Evolutionary conservation across 192 early-diverging fungal species (phyloP).

Genomic region (Entomortierella chlamydospora): DNA sequence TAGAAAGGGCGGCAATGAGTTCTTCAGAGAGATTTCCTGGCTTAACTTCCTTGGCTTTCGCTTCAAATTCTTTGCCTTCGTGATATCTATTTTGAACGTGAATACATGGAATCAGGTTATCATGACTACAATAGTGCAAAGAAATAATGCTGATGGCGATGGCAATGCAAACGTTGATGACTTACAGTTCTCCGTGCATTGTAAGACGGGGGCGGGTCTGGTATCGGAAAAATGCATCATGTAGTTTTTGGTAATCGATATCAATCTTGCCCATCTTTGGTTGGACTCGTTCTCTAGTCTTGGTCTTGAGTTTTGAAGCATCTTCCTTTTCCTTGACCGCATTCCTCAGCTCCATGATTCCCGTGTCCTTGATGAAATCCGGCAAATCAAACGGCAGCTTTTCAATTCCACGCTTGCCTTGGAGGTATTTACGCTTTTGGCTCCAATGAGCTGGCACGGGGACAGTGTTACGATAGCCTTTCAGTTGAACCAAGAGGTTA

Average conservation of each 20-base stretch:
- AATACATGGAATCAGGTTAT: too few relatives aligned
- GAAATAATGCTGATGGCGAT: too few relatives aligned
- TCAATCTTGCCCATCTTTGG: conserved; percentile 98
- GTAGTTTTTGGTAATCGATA: conserved; percentile 97
- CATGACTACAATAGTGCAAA: too few relatives aligned
- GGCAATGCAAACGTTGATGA: conserved; percentile 7
- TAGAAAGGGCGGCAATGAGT: conserved; percentile 87
- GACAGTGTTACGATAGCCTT: conserved; percentile 92
- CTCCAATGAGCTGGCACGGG: conserved; percentile 96
- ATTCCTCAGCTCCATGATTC: conserved; percentile 96
- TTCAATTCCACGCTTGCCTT: conserved; percentile 96
- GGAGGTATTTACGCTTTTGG: conserved; percentile 96
- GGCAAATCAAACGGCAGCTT: conserved; percentile 95
- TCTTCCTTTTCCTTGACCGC: conserved; percentile 91
- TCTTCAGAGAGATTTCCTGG: conserved; percentile 90
- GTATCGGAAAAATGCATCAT: conserved; percentile 97
- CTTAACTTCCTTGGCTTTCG: conserved; percentile 86
- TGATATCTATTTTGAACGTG: conserved; percentile 71
- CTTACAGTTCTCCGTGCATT: conserved; percentile 85
- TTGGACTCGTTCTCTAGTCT: conserved; percentile 86
- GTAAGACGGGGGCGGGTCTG: conserved; percentile 86
- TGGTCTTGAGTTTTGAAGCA: conserved; percentile 79
- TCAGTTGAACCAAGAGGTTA: conserved; percentile 89
- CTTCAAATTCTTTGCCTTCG: conserved; percentile 97
- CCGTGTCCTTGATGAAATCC: conserved; percentile 97